Conservation (phyloP, 148 eudicot species). For the Selenicereus undatus region DNA sequence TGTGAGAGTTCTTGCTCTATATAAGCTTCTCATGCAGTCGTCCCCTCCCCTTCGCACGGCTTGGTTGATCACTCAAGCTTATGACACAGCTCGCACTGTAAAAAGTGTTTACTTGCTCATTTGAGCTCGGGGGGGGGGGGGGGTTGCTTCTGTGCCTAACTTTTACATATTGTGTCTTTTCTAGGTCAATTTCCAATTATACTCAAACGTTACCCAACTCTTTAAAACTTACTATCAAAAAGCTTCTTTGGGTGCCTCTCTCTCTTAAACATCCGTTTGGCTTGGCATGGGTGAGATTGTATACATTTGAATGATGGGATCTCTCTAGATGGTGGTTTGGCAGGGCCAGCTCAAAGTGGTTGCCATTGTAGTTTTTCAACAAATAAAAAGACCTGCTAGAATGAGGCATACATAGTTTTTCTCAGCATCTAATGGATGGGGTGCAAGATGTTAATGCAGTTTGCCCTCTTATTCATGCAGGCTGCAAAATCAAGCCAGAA, state of each 20-base stretch:
- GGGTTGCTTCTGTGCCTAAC: too few relatives aligned
- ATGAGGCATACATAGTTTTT: background rate
- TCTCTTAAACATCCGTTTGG: background rate
- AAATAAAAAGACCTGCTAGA: too few relatives aligned
- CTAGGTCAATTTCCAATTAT: background rate
- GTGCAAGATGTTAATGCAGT: background rate
- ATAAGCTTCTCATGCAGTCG: background rate
- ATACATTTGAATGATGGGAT: background rate
- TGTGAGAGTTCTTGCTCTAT: slow-evolving; percentile 29
- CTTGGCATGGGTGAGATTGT: background rate
- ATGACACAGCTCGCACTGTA: background rate
- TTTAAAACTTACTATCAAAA: background rate
- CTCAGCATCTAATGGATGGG: background rate
- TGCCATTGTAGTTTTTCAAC: too few relatives aligned
- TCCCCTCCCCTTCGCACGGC: background rate
- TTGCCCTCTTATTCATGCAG: slow-evolving; percentile 29
- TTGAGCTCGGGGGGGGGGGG: background rate
- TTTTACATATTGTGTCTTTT: too few relatives aligned
- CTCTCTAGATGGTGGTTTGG: too few relatives aligned
- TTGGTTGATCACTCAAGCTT: background rate
- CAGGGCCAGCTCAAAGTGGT: too few relatives aligned
- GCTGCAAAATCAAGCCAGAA: slow-evolving; percentile 38
- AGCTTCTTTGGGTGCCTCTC: background rate
- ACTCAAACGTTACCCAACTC: background rate
- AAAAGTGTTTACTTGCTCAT: background rate